Percentiles rank a stretch among this genome's conserved stretches.
Evolutionary conservation across 2,329 filamentous ascomycete genomes (phyloP).

Genomic region (Aspergillus neotritici): DNA sequence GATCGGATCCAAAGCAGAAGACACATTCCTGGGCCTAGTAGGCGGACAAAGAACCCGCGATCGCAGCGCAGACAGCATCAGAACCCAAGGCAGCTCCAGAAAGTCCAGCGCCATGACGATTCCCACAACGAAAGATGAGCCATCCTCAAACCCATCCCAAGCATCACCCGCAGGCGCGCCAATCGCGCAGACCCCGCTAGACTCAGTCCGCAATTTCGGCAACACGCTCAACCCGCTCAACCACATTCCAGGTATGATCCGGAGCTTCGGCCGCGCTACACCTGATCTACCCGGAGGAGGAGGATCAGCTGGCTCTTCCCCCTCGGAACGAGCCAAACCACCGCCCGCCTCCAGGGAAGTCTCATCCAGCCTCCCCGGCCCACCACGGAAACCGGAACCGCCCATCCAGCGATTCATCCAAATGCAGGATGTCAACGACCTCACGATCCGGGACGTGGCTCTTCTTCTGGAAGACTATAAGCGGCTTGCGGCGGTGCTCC

Average conservation of each 20-base stretch:
- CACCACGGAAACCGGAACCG: constrained; percentile 40
- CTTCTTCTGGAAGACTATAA: constrained; percentile 70
- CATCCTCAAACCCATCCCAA: constrained; percentile 11
- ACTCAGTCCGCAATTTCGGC: constrained; percentile 75
- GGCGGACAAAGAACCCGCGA: constrained; percentile 63
- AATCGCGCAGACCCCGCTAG: constrained; percentile 55
- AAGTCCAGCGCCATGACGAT: constrained; percentile 28
- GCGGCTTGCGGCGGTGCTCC: constrained; percentile 60
- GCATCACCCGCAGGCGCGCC: constrained; percentile 21
- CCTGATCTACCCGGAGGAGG: constrained; percentile 42
- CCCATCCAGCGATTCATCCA: constrained; percentile 71
- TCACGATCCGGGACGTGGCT: constrained; percentile 67
- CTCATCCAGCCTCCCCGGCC: constrained; percentile 3
- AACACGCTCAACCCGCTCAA: constrained; percentile 79
- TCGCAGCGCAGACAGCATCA: constrained; percentile 65
- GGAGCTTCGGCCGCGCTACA: constrained; percentile 59
- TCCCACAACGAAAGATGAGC: constrained; percentile 21
- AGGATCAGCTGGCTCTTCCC: constrained; percentile 33
- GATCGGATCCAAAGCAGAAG: constrained; percentile 47
- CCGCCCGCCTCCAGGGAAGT: constrained; percentile 17
- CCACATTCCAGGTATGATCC: constrained; percentile 69
- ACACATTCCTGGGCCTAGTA: constrained; percentile 65
- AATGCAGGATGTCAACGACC: constrained; percentile 61
- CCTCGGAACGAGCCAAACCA: constrained; percentile 35
- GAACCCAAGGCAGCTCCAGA: constrained; percentile 36